Base-by-base conservation (phyloP, 768 basidiomycete species). In the Boletus eberwhitei region DNA sequence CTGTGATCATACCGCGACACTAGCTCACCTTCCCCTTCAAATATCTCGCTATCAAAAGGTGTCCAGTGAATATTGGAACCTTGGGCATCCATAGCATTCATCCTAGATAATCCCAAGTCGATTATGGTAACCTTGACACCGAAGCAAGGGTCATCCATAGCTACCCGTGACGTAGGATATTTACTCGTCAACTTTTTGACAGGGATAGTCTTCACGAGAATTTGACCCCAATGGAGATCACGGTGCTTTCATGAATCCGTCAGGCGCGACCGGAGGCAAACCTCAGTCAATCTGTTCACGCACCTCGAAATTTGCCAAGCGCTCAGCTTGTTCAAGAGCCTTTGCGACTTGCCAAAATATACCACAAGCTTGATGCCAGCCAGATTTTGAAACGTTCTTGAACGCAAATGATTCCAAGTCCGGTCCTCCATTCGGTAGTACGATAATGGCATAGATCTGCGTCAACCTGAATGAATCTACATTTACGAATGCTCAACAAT, bases 161-260 rank as follows among this genome's bases (percentile, higher is more conserved):
- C 68, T 31, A 77, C 51, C 32, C 72, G 68, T 69, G 54, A 64
- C 62, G 55, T 73, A 43, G 39, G 42, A 43, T 45, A 22, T 76
- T 63, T 74, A 54, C 52, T 72, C 67, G 45, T 75, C 44, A 8
- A 68, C 55, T 60, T 75, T 70, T 44, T 66, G 49, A 62, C 57
- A 22, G 78, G 71, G 4, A 79, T 53, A 54, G 79, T 77, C 64
- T 86, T 85, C 45, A 98, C 84, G 8, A 99, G 79, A 47, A 99
- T 89, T 70, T 99, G 97, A 21, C 97, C 97, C 84, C 92, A 93
- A 64, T 99, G 97, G n/a, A 99, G 82, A 70, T 99, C 97, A 32
- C 97, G 93, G 72, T 99, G 97, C 96, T 99, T 64, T 46, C 35
- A 34, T 5, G 47, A 21, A 39, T 29, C 29, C 45, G 49, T 57